Conservation (phyloP, 345 rosid genomes). For the Lepidium didymum region DNA sequence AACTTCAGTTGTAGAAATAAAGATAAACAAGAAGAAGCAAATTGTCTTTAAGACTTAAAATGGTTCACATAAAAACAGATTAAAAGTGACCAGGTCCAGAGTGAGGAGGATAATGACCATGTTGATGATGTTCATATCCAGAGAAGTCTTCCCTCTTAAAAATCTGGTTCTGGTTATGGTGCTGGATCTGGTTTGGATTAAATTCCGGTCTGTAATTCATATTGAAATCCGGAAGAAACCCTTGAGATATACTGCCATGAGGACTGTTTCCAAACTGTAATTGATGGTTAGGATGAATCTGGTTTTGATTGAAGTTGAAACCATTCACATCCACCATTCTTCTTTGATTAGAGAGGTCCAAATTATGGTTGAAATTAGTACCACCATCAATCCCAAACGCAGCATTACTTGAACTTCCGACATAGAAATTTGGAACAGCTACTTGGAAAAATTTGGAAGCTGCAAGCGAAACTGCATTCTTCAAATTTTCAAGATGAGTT, state of each 20-base stretch:
- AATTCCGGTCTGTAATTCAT: neutral
- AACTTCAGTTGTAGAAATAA: neutral
- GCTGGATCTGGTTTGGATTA: neutral
- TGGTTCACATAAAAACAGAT: neutral
- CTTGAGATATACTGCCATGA: neutral
- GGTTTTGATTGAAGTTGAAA: no score
- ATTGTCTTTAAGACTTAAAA: neutral
- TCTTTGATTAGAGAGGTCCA: no score
- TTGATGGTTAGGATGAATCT: no score
- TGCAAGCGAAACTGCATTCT: no score
- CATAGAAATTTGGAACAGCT: no score
- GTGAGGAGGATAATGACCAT: neutral
- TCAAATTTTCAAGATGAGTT: no score
- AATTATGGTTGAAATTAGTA: no score
- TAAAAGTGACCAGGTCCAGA: neutral
- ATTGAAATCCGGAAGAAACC: neutral
- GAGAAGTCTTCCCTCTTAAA: neutral
- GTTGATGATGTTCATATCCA: constrained; percentile 12
- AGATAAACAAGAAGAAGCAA: neutral
- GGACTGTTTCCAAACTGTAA: neutral
- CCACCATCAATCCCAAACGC: no score
- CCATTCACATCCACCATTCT: no score
- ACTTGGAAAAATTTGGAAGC: no score
- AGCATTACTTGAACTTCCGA: no score
- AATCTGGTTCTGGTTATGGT: neutral